Conservation (phyloP, 1,139 yeast genomes). For the Blastobotrys aristatus region DNA sequence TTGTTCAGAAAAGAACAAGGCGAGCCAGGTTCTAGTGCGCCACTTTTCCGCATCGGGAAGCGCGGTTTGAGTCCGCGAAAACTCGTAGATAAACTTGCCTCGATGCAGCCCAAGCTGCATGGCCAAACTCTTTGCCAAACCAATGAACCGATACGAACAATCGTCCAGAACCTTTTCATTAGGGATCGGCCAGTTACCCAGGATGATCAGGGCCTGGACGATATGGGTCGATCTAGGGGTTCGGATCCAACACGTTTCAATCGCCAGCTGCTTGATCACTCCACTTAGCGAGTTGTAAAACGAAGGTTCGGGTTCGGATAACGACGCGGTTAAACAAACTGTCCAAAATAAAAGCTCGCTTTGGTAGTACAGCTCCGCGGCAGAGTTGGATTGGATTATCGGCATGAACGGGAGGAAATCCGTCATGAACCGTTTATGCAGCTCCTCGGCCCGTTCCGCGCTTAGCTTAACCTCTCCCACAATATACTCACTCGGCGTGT, state of each 20-base stretch:
- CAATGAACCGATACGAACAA: conserved; percentile 82
- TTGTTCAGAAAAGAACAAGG: conserved; percentile 81
- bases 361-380: conserved; percentile 74
- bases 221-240: conserved; percentile 94
- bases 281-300: conserved; percentile 72
- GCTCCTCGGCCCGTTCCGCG: conserved; percentile 59
- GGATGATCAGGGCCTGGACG: conserved; percentile 76
- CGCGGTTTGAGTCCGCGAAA: conserved; percentile 82
- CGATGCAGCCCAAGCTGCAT: conserved; percentile 90
- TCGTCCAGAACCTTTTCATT: conserved; percentile 91
- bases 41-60: conserved; percentile 89
- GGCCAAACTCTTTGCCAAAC: conserved; percentile 78
- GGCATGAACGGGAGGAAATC: conserved; percentile 76
- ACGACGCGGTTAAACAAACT: conserved; percentile 77
- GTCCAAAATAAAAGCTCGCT: conserved; percentile 89
- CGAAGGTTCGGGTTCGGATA: conserved; percentile 83
- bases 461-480: conserved; percentile 71
- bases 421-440: conserved; percentile 63
- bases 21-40: conserved; percentile 92
- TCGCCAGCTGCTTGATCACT: conserved; percentile 78
- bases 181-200: conserved; percentile 90
- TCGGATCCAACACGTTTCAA: conserved; percentile 88
- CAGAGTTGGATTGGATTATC: conserved; percentile 63
- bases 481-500: conserved; percentile 38
- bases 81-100: conserved; percentile 87